Evolutionary conservation across 2,329 filamentous ascomycete genomes (phyloP), one percentile per base, ranked within the genome.

Genomic region (Colletotrichum sp.): DNA sequence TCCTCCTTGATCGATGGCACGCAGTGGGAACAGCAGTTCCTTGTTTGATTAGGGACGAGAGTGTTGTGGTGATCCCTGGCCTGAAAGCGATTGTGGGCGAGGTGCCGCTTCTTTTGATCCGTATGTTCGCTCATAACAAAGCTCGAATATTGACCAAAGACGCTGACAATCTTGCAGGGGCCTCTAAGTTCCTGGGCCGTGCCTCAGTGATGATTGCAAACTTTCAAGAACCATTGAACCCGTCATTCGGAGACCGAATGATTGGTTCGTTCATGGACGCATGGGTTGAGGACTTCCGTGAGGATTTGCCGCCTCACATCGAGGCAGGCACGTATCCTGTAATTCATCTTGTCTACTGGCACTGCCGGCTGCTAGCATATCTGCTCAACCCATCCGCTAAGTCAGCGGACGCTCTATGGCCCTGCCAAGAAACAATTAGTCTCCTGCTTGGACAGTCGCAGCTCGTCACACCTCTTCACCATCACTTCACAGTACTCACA

Each of bases 1-100:
- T 95, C 62, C 89, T 94, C 77, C 89, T 95, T 78, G 94, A 95
- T 80, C 90, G 93, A 18, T 95, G 93, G 93, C 92, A 95, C 81
- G 92, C 94, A 6, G 89, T 92, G n/a, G 92, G 91, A 26, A 93
- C 90, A 6, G 91, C 90, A 15, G 91, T 89, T 77, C 91, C 93
- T 2, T 78, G 91, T 15, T 87, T 93, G 74, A 91, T 95, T 73
- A 91, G 90, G 3, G 90, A 94, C 78, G 89, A 90, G 76, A 91
- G 88, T 69, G 88, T 92, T 8, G 89, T 94, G 16, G 85, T 94
- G 28, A 86, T 90, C 8, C 88, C 90, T 1, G 91, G 92, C 63
- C 88, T 95, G 73, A 89, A 90, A 76, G 83, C 85, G 18, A 82
- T 94, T 9, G 85, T 95, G 6, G 94, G 93, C 44, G 91, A 94